Conservation (phyloP, 495 filamentous ascomycete genomes). For the Pseudomonodictys pantanalensis region DNA sequence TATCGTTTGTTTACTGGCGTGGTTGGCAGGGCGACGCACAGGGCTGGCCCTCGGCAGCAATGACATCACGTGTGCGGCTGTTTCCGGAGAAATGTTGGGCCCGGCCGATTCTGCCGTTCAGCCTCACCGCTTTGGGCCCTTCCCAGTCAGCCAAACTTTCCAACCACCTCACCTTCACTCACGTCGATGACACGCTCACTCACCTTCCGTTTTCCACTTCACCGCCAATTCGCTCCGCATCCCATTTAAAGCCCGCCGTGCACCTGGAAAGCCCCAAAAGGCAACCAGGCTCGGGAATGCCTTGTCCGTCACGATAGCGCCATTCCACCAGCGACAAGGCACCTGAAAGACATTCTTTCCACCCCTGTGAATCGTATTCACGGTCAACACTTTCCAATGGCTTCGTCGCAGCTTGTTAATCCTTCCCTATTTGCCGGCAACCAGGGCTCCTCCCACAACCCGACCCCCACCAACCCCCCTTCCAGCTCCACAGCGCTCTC, state of each 20-base stretch:
- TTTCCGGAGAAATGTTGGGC: not conserved
- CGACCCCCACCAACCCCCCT: conserved; percentile 30
- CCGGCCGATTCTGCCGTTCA: conserved; percentile 14
- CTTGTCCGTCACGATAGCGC: too few species aligned
- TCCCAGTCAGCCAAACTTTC: conserved; percentile 16
- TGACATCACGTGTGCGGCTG: conserved; percentile 11
- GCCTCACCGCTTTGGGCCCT: not conserved
- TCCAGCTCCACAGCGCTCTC: conserved; percentile 42
- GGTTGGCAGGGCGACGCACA: conserved; percentile 21
- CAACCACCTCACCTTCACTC: not conserved
- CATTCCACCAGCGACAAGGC: too few species aligned
- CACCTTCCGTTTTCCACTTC: not conserved
- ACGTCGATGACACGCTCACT: not conserved
- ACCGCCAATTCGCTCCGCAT: not conserved
- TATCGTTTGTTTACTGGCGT: conserved; percentile 26
- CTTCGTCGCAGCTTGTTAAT: conserved; percentile 9
- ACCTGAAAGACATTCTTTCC: not conserved
- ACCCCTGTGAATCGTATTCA: not conserved
- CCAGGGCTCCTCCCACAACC: not conserved
- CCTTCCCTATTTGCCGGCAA: conserved; percentile 22
- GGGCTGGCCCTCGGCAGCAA: not conserved
- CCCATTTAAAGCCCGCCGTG: not conserved
- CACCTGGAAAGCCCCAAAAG: too few species aligned
- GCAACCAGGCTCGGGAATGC: too few species aligned
- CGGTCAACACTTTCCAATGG: conserved; percentile 17